phyloP scores from a whole-genome alignment of 495 filamentous ascomycete genomes.

The Hypoxylon perforatum region DNA sequence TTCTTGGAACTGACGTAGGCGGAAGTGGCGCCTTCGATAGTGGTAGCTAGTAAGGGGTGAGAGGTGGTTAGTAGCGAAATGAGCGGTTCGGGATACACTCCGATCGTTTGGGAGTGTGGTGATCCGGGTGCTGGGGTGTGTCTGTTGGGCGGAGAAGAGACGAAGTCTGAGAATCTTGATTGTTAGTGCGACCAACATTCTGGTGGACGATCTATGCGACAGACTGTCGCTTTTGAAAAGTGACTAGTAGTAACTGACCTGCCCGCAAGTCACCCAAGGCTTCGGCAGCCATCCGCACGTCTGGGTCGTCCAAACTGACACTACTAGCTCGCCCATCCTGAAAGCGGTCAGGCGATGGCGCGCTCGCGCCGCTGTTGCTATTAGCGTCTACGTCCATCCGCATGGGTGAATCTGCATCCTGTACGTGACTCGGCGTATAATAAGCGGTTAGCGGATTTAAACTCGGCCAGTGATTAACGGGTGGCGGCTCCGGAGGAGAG shows the following conservation, averaged over 20 bases:
- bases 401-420: slow-evolving; percentile 48
- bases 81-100: slow-evolving; percentile 72
- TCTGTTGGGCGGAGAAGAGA: slow-evolving; percentile 64
- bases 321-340: slow-evolving; percentile 58
- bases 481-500: slow-evolving; percentile 41
- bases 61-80: slow-evolving; percentile 81
- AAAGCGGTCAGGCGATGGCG: slow-evolving; percentile 54
- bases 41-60: slow-evolving; percentile 80
- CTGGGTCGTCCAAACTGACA: slow-evolving; percentile 83
- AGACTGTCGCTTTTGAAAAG: slow-evolving; percentile 33
- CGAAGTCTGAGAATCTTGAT: slow-evolving; percentile 57
- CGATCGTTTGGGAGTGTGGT: slow-evolving; percentile 35
- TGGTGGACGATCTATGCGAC: slow-evolving; percentile 36
- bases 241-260: slow-evolving; percentile 63
- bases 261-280: slow-evolving; percentile 85
- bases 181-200: slow-evolving; percentile 44
- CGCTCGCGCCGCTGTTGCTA: slow-evolving; percentile 51
- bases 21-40: slow-evolving; percentile 81
- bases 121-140: slow-evolving; percentile 50
- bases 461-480: slow-evolving; percentile 60
- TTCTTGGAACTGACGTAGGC: slow-evolving; percentile 86
- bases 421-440: slow-evolving; percentile 57
- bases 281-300: slow-evolving; percentile 83
- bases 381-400: slow-evolving; percentile 48
- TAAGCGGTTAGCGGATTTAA: slow-evolving; percentile 65